Conservation (phyloP, 2,329 filamentous ascomycete species). For the Aureobasidium melanogenum region DNA sequence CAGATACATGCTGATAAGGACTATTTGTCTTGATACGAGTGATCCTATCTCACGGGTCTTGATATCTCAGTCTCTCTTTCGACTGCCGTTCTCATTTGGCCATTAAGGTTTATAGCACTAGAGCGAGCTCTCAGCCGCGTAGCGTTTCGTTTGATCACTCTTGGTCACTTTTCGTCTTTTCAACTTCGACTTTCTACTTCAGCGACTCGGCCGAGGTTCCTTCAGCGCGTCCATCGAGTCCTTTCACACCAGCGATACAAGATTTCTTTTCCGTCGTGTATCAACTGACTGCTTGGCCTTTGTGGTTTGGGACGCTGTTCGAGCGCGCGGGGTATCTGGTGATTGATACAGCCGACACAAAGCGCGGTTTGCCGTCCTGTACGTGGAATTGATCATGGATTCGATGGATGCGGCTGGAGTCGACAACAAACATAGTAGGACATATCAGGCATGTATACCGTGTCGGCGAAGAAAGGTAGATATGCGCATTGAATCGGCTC, state of each 20-base stretch:
- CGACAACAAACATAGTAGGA: conserved; percentile 15
- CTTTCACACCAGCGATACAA: background rate
- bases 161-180: background rate
- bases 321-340: conserved; percentile 2
- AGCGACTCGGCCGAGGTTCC: background rate
- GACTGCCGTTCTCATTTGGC: background rate
- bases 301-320: background rate
- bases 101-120: background rate
- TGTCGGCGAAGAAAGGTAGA: conserved; percentile 44
- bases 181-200: background rate
- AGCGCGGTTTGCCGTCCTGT: conserved; percentile 4
- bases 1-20: background rate
- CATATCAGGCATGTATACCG: conserved; percentile 42
- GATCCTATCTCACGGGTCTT: background rate
- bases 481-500: background rate
- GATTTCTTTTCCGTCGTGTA: background rate
- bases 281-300: background rate
- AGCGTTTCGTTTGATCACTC: background rate
- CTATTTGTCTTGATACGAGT: background rate
- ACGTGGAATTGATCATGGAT: background rate
- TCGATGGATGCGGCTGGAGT: background rate
- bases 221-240: too few species aligned
- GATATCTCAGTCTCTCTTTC: background rate
- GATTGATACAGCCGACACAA: conserved; percentile 4
- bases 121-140: background rate